Base-by-base conservation (phyloP, 2,329 filamentous ascomycete genomes). In the Ceratocystis smalleyi region DNA sequence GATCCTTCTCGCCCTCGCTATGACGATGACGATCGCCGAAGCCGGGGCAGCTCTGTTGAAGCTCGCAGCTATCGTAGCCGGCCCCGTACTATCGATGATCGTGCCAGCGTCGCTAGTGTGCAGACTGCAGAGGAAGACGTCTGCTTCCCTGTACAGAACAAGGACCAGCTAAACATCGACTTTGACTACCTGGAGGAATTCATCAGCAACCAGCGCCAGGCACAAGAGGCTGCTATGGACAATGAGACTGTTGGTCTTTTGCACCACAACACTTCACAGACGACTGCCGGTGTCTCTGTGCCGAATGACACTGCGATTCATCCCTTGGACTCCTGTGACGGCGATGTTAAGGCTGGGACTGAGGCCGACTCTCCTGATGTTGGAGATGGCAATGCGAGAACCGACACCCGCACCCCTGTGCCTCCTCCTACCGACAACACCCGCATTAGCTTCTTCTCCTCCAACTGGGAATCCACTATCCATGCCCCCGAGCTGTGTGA, bases 371-470 rank as follows among this genome's bases (percentile, higher is more conserved):
- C 69, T 2, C 65, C 67, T n/a, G 68, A 71, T 5, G 67, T 74
- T 4, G 75, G 78, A 30, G 76, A 76, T 68, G 69, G 74, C 63
- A 32, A 8, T n/a, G 17, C 55, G 8, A 59, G 59, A 15, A 19
- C 45, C 45, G 51, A 32, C 17, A n/a, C 27, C 22, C 3, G 65
- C 65, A n/a, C 69, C 68, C 17, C 72, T 70, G n/a, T 70, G 10
- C 43, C 71, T 15, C 69, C 69, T 2, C 74, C 75, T 45, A 72
- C 79, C 59, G 85, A 89, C 66, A 81, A 83, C 40, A 94, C 91
- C 72, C 84, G 92, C 3, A 97, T 95, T 77, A 94, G 91, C 68
- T 96, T 97, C 76, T 99, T 99, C 75, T 96, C 91, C 0, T 96
- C 94, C 0, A 89, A 94, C 64, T 87, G 90, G 75, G 91, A 96